Percentiles rank a stretch among this genome's conserved stretches.
phyloP scores from a whole-genome alignment of 805 yeast species.

The Saccharomyces eubayanus region DNA sequence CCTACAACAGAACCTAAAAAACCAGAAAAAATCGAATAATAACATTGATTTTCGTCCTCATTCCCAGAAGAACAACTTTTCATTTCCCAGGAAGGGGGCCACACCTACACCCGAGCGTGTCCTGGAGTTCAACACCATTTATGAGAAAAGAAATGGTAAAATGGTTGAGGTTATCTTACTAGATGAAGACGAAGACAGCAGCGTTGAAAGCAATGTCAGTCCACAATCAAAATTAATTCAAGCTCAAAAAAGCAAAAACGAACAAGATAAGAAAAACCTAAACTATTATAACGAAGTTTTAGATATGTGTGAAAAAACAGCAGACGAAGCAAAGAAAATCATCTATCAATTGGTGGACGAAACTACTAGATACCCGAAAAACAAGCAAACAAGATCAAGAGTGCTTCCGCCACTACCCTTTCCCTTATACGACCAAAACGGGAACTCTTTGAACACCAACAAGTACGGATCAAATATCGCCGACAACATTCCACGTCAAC shows the following conservation, averaged over 20 bases:
- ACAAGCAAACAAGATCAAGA: background rate
- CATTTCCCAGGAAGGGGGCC: background rate
- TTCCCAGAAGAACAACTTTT: background rate
- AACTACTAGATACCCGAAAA: background rate
- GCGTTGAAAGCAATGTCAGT: background rate
- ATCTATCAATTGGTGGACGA: constrained; percentile 17
- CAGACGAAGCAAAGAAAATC: constrained; percentile 20
- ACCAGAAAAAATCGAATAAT: background rate
- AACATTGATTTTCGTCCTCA: background rate
- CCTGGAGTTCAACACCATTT: constrained; percentile 4
- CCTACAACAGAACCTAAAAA: background rate
- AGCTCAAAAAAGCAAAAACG: background rate
- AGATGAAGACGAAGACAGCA: constrained; percentile 13
- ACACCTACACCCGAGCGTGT: background rate
- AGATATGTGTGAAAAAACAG: constrained; percentile 25
- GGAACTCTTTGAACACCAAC: background rate
- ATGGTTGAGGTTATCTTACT: constrained; percentile 22
- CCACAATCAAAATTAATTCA: background rate
- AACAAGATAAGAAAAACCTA: background rate
- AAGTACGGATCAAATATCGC: background rate
- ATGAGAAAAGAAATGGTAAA: constrained; percentile 17
- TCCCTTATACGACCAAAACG: background rate
- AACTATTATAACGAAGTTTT: constrained; percentile 9
- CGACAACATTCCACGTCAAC: background rate
- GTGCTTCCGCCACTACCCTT: constrained; percentile 7